Evolutionary conservation across 208 protist species (phyloP).

Genomic region (Crithidia acanthocephali): DNA sequence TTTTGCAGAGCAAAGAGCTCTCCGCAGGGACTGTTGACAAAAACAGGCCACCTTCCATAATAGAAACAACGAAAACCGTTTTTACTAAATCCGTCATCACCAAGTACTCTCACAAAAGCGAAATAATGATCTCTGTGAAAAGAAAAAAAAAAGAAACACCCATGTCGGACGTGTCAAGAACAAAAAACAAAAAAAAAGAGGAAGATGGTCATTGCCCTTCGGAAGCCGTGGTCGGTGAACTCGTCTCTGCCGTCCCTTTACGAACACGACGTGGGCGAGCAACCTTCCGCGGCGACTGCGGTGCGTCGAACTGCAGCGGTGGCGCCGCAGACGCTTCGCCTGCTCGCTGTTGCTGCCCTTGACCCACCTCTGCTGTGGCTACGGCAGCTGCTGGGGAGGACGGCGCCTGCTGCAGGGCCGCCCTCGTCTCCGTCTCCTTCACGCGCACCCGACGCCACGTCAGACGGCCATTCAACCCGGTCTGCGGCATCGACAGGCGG

Average conservation of each 20-base stretch:
- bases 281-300: conserved; percentile 60
- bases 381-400: too few relatives aligned
- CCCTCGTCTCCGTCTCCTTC: background rate
- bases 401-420: background rate
- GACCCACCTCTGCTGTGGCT: background rate
- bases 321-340: background rate
- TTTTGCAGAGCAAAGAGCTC: too few relatives aligned
- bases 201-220: background rate
- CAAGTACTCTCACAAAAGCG: too few relatives aligned
- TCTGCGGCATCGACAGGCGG: conserved; percentile 20
- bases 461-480: background rate
- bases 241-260: background rate
- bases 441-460: background rate
- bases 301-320: conserved; percentile 39
- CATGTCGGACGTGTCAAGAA: too few relatives aligned
- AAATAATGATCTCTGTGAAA: too few relatives aligned
- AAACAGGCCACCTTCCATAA: too few relatives aligned
- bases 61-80: too few relatives aligned
- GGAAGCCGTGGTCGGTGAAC: background rate
- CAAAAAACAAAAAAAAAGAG: conserved; percentile 10
- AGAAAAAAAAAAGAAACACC: too few relatives aligned
- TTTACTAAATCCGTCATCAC: too few relatives aligned
- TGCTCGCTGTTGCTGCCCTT: background rate
- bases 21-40: too few relatives aligned
- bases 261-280: conserved; percentile 38